These are phyloP conservation scores for Cyclanthera cordifolia DNA, from an alignment of 306 rosid genomes.

Conservation along the genomic window DNA sequence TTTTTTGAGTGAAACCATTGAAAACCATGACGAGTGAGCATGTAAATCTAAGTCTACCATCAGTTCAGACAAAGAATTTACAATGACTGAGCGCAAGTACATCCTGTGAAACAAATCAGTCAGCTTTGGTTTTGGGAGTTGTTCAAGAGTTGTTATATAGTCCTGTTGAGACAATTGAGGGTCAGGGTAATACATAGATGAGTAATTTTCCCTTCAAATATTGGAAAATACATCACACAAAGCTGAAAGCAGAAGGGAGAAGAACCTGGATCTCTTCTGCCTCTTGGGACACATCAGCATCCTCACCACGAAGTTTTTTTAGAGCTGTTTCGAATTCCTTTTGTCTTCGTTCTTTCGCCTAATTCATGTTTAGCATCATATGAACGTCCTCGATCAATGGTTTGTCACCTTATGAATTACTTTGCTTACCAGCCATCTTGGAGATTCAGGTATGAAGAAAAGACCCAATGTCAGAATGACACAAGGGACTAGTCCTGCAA, in stretches of 20 bases:
- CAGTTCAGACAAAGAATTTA: conserved; percentile 19
- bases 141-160: conserved; percentile 54
- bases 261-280: conserved; percentile 75
- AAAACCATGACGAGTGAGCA: too few relatives aligned
- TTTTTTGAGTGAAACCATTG: too few relatives aligned
- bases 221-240: neutral
- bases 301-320: conserved; percentile 63
- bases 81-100: conserved; percentile 58
- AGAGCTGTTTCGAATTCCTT: conserved; percentile 53
- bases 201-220: neutral
- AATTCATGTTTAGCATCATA: conserved; percentile 13
- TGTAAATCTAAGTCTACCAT: neutral
- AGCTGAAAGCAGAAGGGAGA: conserved; percentile 3
- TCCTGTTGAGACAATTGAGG: conserved; percentile 35
- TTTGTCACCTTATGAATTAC: neutral
- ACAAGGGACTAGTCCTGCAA: conserved; percentile 68
- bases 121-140: conserved; percentile 55
- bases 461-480: conserved; percentile 67
- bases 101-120: conserved; percentile 70
- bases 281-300: conserved; percentile 54
- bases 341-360: conserved; percentile 60
- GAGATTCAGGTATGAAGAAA: conserved; percentile 86
- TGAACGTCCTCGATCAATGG: neutral
- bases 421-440: conserved; percentile 81
- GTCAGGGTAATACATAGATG: neutral